Percentiles rank a stretch among this genome's conserved stretches.
Evolutionary conservation across 495 filamentous ascomycete genomes (phyloP).

Genomic region (Hypoxylon trugodes): DNA sequence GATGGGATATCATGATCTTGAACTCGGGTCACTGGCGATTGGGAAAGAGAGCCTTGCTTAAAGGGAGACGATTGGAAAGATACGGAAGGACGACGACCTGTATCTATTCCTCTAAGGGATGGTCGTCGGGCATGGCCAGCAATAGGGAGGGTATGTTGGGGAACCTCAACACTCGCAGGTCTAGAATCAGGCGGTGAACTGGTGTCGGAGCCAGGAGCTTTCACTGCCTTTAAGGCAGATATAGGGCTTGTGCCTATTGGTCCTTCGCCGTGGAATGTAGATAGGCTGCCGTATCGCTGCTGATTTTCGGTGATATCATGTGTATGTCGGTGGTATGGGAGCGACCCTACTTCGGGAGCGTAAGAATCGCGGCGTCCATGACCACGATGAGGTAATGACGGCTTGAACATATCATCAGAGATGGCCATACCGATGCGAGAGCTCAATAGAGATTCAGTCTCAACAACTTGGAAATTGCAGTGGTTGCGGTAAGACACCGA

Average conservation of each 20-base stretch:
- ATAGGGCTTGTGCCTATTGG: constrained; percentile 83
- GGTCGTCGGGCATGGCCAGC: constrained; percentile 40
- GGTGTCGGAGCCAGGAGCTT: constrained; percentile 62
- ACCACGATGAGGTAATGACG: constrained; percentile 63
- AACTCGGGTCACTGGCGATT: constrained; percentile 70
- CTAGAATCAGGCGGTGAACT: constrained; percentile 71
- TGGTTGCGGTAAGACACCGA: constrained; percentile 84
- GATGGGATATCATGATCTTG: constrained; percentile 52
- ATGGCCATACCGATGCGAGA: constrained; percentile 91
- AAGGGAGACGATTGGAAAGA: constrained; percentile 85
- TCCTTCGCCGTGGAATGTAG: constrained; percentile 88
- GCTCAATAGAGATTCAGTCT: constrained; percentile 88
- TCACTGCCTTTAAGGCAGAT: constrained; percentile 78
- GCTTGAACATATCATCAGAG: constrained; percentile 86
- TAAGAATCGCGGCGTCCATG: constrained; percentile 51
- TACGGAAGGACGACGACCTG: constrained; percentile 73
- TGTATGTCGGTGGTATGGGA: constrained; percentile 63
- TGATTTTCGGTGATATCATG: constrained; percentile 68
- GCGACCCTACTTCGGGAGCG: constrained; percentile 72
- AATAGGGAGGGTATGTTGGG: constrained; percentile 57
- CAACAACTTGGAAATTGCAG: constrained; percentile 90
- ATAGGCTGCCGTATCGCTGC: constrained; percentile 90
- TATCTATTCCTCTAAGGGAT: constrained; percentile 57
- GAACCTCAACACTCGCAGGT: constrained; percentile 59
- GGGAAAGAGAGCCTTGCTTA: constrained; percentile 91